Evolutionary conservation across 495 filamentous ascomycete species (phyloP), one percentile per base, ranked within the genome.

Genomic region (Hypoxylon intermedium): DNA sequence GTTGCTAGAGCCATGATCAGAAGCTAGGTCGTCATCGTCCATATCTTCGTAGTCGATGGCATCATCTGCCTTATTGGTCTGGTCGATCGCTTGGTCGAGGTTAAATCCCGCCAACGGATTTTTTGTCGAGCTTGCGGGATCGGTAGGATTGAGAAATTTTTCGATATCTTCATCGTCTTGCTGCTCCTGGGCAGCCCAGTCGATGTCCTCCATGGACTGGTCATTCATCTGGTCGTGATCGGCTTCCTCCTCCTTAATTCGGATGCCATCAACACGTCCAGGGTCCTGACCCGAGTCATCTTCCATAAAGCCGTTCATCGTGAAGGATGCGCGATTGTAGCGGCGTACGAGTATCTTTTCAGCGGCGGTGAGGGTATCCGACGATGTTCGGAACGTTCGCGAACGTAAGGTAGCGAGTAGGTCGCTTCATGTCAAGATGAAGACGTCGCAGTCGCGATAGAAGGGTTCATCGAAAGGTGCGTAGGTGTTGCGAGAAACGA

Each of bases 41-140:
- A 95, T 87, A 71, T 95, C 91, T 69, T 90, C 93, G 63, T 86
- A 99, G 74, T 99, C 94, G 55, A 74, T 62, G 42, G 77, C 77
- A 65, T 80, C 72, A 28, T 73, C 77, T 44, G 75, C 77, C 46
- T 73, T 52, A 19, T 48, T 9, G 11, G 66, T 60, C 33, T 54
- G 52, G 38, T 68, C 61, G 24, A 62, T 64, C 9, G 55, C 59
- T 31, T 60, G 46, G 2, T 68, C 50, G 34, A 9, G 31, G n/a
- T n/a, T n/a, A 9, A 65, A 60, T 3, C 13, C 16, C 3, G 26
- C 38, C n/a, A 36, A 15, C 5, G 15, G 12, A 15, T 13, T 36
- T 36, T 6, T 36, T 11, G 7, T 36, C 15, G 12, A 13, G 33
- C 12, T 36, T 36, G 33, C n/a, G n/a, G n/a, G 15, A 36, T 15